Evolutionary conservation across 2,329 filamentous ascomycete species (phyloP), one percentile per base, ranked within the genome.

Genomic region (Aureobasidium sp.): DNA sequence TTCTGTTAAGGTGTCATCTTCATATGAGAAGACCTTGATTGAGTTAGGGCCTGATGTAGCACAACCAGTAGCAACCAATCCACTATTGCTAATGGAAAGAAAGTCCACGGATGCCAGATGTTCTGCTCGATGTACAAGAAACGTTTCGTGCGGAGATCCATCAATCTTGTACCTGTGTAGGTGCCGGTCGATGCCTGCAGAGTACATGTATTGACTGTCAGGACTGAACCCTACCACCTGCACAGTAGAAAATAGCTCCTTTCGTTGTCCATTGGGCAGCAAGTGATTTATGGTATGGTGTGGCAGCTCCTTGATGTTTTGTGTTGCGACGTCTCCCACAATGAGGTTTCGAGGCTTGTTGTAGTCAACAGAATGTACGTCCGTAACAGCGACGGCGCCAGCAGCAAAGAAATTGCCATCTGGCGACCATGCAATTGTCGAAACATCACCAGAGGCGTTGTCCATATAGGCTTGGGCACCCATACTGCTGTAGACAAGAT

Each of bases 281-380:
- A 76, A 71, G 3, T 80, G 76, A 19, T 70, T 66, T 3, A 79
- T 69, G 39, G 75, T 76, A 67, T 86, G 84, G 54, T 82, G 78
- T 0, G 80, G 76, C 0, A 86, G 68, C 64, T 85, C 83, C 58
- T 75, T 72, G 8, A 86, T 68, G 1, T 66, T 67, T 22, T 75
- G 77, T 1, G 67, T 66, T 1, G 68, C 64, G 3, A 77, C 64
- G 63, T 82, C 73, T 1, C 84, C 84, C 39, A 82, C 69, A 1
- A 86, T 67, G 0, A 86, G 72, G 65, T 86, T 86, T 63, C 83
- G 81, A 0, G 76, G 74, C 42, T 80, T 73, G 62, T 86, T 86
- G 67, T 86, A 86, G 44, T 83, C 79, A 78, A 83, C 82, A n/a
- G 78, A 82, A 49, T 78, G 72, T 3, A 75, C 69, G 65, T 85